A percentile compares a stretch with the other conserved stretches of the same genome.
These are phyloP conservation scores for Auriscalpium vulgare DNA, from an alignment of 768 basidiomycete genomes.

Conservation along the genomic window DNA sequence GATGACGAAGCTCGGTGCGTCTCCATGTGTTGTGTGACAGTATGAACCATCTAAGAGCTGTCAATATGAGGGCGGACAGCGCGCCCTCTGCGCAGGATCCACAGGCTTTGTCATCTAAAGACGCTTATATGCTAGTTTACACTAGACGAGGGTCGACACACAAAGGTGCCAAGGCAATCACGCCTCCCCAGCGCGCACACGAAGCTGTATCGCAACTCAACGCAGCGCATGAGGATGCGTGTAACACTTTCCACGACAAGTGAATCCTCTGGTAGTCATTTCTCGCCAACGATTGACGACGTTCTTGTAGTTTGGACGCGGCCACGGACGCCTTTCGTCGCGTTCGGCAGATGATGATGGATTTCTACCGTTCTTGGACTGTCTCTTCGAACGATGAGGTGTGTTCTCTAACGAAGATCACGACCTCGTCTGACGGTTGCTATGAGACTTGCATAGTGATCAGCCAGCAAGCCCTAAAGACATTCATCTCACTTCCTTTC, in stretches of 20 bases:
- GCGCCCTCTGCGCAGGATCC: background rate
- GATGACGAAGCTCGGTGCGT: conserved; percentile 41
- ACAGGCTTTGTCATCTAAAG: conserved; percentile 57
- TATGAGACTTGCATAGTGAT: conserved; percentile 49
- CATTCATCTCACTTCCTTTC: conserved; percentile 23
- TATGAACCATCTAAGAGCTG: background rate
- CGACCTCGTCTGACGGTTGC: background rate
- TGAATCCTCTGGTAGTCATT: background rate
- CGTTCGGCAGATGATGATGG: conserved; percentile 44
- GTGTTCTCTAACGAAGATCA: conserved; percentile 3
- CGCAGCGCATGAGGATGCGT: conserved; percentile 42
- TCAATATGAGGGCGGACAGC: background rate
- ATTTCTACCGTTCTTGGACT: conserved; percentile 60
- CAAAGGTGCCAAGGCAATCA: background rate
- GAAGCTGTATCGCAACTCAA: conserved; percentile 50
- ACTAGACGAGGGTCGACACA: conserved; percentile 27
- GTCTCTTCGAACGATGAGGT: conserved; percentile 42
- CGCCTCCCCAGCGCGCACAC: conserved; percentile 49
- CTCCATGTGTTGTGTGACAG: background rate
- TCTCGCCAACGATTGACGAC: conserved; percentile 1
- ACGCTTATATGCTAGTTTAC: conserved; percentile 96
- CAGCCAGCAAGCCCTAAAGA: conserved; percentile 50
- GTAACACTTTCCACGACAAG: conserved; percentile 43
- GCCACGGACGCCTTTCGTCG: conserved; percentile 39
- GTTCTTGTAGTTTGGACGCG: conserved; percentile 32